Conservation (phyloP, 148 eudicot genomes). For the Polygonum maritimum region DNA sequence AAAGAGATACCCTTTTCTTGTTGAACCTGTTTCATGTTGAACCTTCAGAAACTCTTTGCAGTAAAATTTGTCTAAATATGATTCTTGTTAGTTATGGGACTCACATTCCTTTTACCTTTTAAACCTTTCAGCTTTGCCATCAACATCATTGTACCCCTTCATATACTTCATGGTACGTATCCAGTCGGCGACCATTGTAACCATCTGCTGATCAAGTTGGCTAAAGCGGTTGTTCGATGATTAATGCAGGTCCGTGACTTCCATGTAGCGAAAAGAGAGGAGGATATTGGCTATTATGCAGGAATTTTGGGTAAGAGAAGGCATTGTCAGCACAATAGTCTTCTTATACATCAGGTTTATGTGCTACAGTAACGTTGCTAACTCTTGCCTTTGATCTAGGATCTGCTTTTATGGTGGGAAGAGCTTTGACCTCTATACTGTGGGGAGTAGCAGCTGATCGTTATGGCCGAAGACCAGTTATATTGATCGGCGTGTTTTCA, state of each 20-base stretch:
- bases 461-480: constrained; percentile 15
- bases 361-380: not conserved
- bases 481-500: constrained; percentile 12
- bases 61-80: not conserved
- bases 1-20: not conserved
- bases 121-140: constrained; percentile 15
- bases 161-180: constrained; percentile 17
- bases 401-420: constrained; percentile 15
- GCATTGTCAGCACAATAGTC: not conserved
- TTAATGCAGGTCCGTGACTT: constrained; percentile 14
- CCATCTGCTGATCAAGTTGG: not conserved
- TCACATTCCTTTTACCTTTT: not conserved
- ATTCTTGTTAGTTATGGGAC: not conserved
- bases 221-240: not conserved
- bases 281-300: constrained; percentile 14
- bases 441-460: constrained; percentile 14
- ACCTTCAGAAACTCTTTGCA: not conserved
- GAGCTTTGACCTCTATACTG: constrained; percentile 14
- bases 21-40: not conserved
- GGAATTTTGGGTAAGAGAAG: constrained; percentile 13
- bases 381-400: constrained; percentile 6
- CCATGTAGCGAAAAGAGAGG: constrained; percentile 12
- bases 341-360: not conserved
- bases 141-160: constrained; percentile 12
- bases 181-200: not conserved